A percentile compares a stretch with the other conserved stretches of the same genome.
phyloP scores from a whole-genome alignment of 78 protist species.

The Emiliania huxleyi region DNA sequence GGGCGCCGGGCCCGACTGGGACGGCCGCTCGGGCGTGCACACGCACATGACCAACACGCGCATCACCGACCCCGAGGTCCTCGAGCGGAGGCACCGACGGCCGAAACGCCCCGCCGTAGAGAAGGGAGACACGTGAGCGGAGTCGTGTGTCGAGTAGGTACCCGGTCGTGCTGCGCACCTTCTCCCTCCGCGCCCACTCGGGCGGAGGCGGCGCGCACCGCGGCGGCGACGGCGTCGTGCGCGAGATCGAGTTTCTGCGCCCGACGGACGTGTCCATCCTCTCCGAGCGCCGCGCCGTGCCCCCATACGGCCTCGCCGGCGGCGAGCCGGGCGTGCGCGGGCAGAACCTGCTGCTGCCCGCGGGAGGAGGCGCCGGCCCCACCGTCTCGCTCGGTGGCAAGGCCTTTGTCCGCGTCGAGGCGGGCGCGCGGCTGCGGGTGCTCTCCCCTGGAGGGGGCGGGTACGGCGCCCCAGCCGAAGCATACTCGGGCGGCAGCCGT shows the following conservation, averaged over 20 bases:
- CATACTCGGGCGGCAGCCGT: no score
- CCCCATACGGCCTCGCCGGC: constrained; percentile 48
- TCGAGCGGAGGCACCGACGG: no score
- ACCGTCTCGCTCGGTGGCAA: constrained; percentile 80
- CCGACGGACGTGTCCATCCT: constrained; percentile 49
- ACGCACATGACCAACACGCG: constrained; percentile 97
- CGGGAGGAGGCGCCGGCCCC: background rate
- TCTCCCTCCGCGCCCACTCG: constrained; percentile 69
- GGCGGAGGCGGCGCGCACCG: constrained; percentile 85
- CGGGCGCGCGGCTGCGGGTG: constrained; percentile 72
- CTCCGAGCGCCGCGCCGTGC: constrained; percentile 62
- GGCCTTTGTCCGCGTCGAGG: constrained; percentile 35
- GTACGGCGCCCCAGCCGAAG: constrained; percentile 61
- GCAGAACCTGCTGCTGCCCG: constrained; percentile 53
- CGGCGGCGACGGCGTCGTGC: constrained; percentile 90
- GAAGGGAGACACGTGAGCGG: no score
- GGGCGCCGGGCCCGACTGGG: constrained; percentile 89
- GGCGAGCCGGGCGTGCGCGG: constrained; percentile 83
- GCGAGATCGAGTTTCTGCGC: constrained; percentile 74
- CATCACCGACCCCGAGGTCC: constrained; percentile 90
- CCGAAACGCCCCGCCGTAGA: no score
- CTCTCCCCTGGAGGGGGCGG: constrained; percentile 85
- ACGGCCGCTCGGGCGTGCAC: constrained; percentile 89
- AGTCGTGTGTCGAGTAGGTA: no score
- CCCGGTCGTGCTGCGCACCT: constrained; percentile 63